Evolutionary conservation across 1,284 basidiomycete species (phyloP), one percentile per base, ranked within the genome.

Genomic region (Malassezia psittaci): DNA sequence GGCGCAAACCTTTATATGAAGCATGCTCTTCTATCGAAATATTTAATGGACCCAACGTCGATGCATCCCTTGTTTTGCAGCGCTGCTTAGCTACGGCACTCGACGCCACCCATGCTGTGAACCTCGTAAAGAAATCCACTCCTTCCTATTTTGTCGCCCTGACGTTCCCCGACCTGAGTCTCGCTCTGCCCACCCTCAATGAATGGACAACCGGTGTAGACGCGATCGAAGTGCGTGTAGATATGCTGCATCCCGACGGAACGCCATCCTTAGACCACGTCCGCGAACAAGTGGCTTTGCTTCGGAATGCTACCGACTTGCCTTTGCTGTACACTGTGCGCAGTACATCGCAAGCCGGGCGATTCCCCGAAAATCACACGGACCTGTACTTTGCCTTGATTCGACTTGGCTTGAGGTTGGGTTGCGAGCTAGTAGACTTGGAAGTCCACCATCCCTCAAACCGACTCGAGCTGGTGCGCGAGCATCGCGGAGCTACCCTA

Each of bases 321-420:
- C 93, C 94, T 0, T 83, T 96, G 62, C 85, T 98, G 53, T 96
- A 85, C 78, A 94, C 91, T 0, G 86, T 94, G 24, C 81, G 93
- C 21, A 91, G 89, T 3, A 80, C 81, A 32, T 82, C 85, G 1
- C 91, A 98, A 75, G 93, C 93, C 40, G 93, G 94, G 6, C 83
- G 85, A 43, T 93, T 90, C 80, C 90, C 91, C 0, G 86, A 93
- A 67, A 79, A 81, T 36, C 82, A 82, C 0, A 78, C 83, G 53
- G 81, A 84, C 50, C 85, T 86, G 58, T 88, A 86, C 36, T 83
- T 86, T 60, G 83, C 84, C 40, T 81, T 96, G 13, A 80, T 94
- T 71, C 78, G 83, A 47, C 80, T 91, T 33, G 93, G 85, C 6
- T 76, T 94, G 29, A 84, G 86, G 48, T 78, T 87, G 43, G 91